Percentiles rank a stretch among this genome's conserved stretches.
Evolutionary conservation across 2,329 filamentous ascomycete species (phyloP).

Genomic region (Colletotrichum scovillei): DNA sequence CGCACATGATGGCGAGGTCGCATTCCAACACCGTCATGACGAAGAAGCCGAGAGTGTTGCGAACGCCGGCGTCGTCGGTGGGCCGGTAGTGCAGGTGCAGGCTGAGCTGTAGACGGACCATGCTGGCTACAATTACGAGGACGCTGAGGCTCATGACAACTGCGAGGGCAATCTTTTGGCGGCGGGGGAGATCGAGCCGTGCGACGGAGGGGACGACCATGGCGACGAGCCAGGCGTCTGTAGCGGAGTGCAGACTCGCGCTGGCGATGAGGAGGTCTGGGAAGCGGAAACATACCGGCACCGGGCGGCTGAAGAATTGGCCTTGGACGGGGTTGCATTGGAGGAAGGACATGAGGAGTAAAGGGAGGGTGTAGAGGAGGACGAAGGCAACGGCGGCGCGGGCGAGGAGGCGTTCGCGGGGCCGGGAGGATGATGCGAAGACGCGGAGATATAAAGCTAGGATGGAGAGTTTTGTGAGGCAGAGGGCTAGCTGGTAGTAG

Average conservation of each 20-base stretch:
- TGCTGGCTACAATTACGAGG: slow-evolving; percentile 50
- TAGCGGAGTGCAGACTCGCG: slow-evolving; percentile 57
- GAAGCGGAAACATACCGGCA: slow-evolving; percentile 51
- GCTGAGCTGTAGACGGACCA: slow-evolving; percentile 46
- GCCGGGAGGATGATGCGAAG: slow-evolving; percentile 45
- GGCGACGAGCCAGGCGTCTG: slow-evolving; percentile 56
- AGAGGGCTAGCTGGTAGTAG: slow-evolving; percentile 51
- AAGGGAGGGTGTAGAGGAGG: slow-evolving; percentile 46
- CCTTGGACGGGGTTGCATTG: slow-evolving; percentile 55
- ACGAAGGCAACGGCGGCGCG: slow-evolving; percentile 48
- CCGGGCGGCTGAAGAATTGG: slow-evolving; percentile 47
- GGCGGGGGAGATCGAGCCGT: slow-evolving; percentile 50
- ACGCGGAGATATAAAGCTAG: slow-evolving; percentile 52
- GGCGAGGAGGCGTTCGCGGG: slow-evolving; percentile 46
- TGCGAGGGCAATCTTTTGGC: slow-evolving; percentile 56
- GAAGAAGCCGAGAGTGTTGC: slow-evolving; percentile 46
- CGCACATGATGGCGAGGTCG: slow-evolving; percentile 49
- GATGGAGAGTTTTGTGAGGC: slow-evolving; percentile 52
- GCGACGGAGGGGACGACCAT: slow-evolving; percentile 55
- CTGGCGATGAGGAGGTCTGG: slow-evolving; percentile 55
- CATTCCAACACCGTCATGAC: slow-evolving; percentile 50
- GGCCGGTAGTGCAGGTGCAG: slow-evolving; percentile 42
- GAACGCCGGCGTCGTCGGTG: slow-evolving; percentile 28
- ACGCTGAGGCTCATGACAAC: slow-evolving; percentile 57
- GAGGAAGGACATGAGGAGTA: slow-evolving; percentile 52